Evolutionary conservation across 148 eudicot genomes (phyloP), one percentile per base, ranked within the genome.

Genomic region (Vaccinium corymbosum): DNA sequence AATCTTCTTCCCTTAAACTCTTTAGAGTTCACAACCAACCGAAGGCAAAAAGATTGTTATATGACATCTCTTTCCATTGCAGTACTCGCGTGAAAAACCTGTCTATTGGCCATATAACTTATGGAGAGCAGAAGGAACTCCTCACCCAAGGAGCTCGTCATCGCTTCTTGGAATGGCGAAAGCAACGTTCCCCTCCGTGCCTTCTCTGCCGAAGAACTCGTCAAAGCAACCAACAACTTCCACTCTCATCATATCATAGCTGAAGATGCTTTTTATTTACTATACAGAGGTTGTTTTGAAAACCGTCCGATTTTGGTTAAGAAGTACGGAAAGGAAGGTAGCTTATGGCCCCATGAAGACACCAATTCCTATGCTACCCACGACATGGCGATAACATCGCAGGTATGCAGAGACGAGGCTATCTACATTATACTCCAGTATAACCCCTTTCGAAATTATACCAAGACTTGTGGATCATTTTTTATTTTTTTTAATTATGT

Each of bases 211-310:
- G 8, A 73, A 7, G 22, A 73, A 38, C 76, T 73, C 76, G 7
- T 73, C 49, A 73, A 73, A 17, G 50, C 76, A 35, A 73, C 76
- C 48, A 32, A 73, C 19, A 35, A 73, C 76, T 73, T 73, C 49
- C n/a, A 35, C 49, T 17, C n/a, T 38, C 22, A 16, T 73, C 7
- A 73, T 38, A 73, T 73, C n/a, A 17, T 73, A 7, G 17, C 10
- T 14, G n/a, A 56, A 56, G 84, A 55, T 16, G 59, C 48, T 8
- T 15, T 50, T 27, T 70, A 74, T 16, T 6, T 0, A 6, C 20
- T 86, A 20, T 71, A 66, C 83, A 42, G 4, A 12, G 88, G 85
- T 5, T 86, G 64, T 2, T 72, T 78, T 4, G 66, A 71, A 49
- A 42, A 73, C 7, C 74, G 83, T 32, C 27, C 50, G 0, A n/a